Percentiles rank a stretch among this genome's conserved stretches.
Conservation (phyloP, 2,329 filamentous ascomycete genomes). For the Aspergillus ibericus region DNA sequence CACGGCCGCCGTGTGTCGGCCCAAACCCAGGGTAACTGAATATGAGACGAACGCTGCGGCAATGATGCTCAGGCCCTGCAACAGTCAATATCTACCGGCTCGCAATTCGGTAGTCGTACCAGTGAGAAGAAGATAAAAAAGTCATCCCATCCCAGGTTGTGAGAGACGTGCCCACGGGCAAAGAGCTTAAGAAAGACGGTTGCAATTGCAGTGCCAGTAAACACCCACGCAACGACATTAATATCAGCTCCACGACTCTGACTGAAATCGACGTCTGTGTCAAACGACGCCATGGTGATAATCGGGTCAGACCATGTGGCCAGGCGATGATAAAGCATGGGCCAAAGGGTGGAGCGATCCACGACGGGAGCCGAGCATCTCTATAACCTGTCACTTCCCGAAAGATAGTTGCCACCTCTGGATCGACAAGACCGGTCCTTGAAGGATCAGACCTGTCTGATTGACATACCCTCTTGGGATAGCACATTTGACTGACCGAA, state of each 20-base stretch:
- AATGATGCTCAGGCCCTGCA: conserved; percentile 27
- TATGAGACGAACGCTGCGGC: conserved; percentile 27
- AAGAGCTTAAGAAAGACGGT: conserved; percentile 26
- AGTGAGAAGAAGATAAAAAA: conserved; percentile 32
- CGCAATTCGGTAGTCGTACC: conserved; percentile 10
- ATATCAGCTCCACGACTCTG: conserved; percentile 22
- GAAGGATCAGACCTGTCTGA: no score
- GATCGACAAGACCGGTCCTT: no score
- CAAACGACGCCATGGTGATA: conserved; percentile 4
- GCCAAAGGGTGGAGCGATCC: not conserved
- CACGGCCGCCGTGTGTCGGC: conserved; percentile 28
- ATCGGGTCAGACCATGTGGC: not conserved
- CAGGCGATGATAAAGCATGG: not conserved
- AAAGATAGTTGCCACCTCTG: no score
- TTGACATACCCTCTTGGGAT: no score
- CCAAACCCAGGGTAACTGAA: conserved; percentile 25
- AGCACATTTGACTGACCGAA: no score
- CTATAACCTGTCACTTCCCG: no score
- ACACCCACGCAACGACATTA: conserved; percentile 26
- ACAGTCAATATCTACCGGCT: not conserved
- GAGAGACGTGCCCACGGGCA: conserved; percentile 17
- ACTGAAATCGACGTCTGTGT: conserved; percentile 21
- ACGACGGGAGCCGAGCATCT: no score
- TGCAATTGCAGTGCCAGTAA: conserved; percentile 23
- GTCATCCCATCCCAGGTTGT: conserved; percentile 29